These are phyloP conservation scores for Tetraselmis striata DNA, from an alignment of 139 green algal genomes.

Conservation along the genomic window DNA sequence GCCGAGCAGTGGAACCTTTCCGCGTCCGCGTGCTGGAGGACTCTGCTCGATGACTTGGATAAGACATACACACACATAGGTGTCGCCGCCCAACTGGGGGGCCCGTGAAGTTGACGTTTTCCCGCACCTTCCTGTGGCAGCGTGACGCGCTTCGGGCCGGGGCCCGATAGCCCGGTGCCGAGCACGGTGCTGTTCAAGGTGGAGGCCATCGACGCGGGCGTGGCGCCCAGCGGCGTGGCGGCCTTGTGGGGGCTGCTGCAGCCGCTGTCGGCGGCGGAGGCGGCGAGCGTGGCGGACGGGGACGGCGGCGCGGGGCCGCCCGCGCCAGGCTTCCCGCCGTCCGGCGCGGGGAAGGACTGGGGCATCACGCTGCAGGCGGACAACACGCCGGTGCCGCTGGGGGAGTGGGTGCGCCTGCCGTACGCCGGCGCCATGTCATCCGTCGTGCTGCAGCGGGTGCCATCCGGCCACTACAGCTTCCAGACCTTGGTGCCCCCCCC, in stretches of 20 bases:
- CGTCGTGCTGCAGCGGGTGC: background rate
- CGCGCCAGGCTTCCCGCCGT: too few species aligned
- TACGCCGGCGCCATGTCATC: background rate
- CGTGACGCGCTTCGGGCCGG: background rate
- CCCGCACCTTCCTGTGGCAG: background rate
- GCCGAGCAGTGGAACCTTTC: too few species aligned
- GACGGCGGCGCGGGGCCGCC: too few species aligned
- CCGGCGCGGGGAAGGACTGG: background rate
- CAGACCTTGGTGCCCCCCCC: background rate
- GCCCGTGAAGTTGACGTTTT: background rate
- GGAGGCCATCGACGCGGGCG: background rate
- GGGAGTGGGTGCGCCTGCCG: background rate
- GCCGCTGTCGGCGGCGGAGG: too few species aligned
- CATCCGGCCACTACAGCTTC: background rate
- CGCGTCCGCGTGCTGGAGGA: too few species aligned
- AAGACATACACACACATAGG: background rate
- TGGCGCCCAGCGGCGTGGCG: background rate
- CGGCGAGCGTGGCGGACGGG: too few species aligned
- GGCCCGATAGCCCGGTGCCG: background rate
- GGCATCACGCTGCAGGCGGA: background rate
- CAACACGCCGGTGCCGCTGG: background rate
- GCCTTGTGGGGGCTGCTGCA: background rate
- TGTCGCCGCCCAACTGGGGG: too few species aligned
- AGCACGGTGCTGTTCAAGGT: background rate
- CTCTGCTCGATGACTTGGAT: too few species aligned